Evolutionary conservation across 2,329 filamentous ascomycete genomes (phyloP), one percentile per base, ranked within the genome.

Genomic region (Phaeosphaeriaceae sp.): DNA sequence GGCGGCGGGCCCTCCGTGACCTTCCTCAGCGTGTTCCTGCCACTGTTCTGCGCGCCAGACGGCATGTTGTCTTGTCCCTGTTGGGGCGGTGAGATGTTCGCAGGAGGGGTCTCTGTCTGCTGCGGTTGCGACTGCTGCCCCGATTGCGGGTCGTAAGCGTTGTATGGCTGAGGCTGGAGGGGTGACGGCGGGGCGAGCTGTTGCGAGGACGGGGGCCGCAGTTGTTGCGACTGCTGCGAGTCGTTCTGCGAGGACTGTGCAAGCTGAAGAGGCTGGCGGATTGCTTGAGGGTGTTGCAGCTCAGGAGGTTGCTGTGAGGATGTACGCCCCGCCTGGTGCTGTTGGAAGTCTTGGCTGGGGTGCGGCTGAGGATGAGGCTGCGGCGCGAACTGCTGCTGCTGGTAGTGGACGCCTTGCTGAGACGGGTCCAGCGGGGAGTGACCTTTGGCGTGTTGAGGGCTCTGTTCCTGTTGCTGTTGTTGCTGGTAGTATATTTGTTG

Each of bases 131-230:
- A 57, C 19, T 66, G 68, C 45, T 72, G 70, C 47, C 57, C 60
- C 52, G 72, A 69, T 58, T 73, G 72, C 50, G 60, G 51, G 54
- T 76, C 73, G 72, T 75, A 75, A 36, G 69, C 54, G 57, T 76
- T 73, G 47, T 75, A 75, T 47, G 60, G 54, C 19, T 62, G 68
- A 42, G 61, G 66, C 60, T 77, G 75, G 50, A 75, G 62, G 44
- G 75, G 75, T 20, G 75, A 76, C 25, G 74, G 73, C 51, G 74
- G 73, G 52, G 70, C 70, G 61, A 74, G 67, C 53, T 74, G 68
- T 36, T 72, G 71, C 51, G 74, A 73, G 41, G 74, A 75, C 17
- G 73, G 70, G 24, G 74, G 72, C 21, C 72, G 69, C 49, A 74
- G 68, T 54, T 73, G 70, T 54, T 76, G 73, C 33, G 61, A 46